Evolutionary conservation across 139 green algal species (phyloP).

Genomic region (Chlamydomonas sphaeroides): DNA sequence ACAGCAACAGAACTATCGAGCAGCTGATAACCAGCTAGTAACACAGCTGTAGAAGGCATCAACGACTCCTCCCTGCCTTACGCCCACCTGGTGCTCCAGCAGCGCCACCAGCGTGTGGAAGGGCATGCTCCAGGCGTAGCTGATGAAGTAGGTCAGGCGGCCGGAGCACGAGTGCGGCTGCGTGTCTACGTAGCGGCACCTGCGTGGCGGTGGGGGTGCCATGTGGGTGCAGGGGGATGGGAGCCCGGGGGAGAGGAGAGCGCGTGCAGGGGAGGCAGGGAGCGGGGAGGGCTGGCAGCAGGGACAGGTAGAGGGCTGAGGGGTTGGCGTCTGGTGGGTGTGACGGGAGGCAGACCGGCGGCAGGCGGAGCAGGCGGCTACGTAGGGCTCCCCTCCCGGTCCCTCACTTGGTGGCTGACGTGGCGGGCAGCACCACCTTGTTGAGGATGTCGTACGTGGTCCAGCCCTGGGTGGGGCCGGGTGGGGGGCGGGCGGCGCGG

Average conservation of each 20-base stretch:
- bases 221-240: not conserved
- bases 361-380: too few species aligned
- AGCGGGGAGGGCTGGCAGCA: not conserved
- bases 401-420: not conserved
- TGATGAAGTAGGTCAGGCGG: conserved; percentile 23
- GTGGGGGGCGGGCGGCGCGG: too few species aligned
- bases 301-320: too few species aligned
- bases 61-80: too few species aligned
- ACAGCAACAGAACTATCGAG: too few species aligned
- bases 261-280: not conserved
- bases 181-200: conserved; percentile 35
- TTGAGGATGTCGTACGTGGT: conserved; percentile 38
- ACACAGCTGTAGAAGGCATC: too few species aligned
- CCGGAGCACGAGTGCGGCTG: not conserved
- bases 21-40: too few species aligned
- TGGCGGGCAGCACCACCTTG: conserved; percentile 4
- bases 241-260: not conserved
- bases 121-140: conserved; percentile 36
- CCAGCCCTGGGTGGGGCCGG: too few species aligned
- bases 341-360: too few species aligned
- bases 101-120: conserved; percentile 10
- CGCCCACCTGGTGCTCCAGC: conserved; percentile 15
- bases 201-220: not conserved
- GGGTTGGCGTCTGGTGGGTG: too few species aligned
- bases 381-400: too few species aligned